phyloP scores from a whole-genome alignment of 2,329 filamentous ascomycete genomes.

The Botrytis aclada region DNA sequence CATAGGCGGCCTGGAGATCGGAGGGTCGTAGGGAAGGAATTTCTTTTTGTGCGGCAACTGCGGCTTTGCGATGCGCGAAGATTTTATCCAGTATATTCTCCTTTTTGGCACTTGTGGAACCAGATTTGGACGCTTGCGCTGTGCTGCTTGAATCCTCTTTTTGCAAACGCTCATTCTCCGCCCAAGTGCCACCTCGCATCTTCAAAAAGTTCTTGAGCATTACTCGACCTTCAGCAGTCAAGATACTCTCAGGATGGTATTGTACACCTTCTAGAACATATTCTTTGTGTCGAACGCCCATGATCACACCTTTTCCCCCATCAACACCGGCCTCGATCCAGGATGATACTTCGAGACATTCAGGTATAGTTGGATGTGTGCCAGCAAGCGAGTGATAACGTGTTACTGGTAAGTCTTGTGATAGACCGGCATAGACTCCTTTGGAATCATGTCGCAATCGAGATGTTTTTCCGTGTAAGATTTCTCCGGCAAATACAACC shows the following conservation, averaged over 20 bases:
- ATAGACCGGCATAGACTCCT: conserved; percentile 83
- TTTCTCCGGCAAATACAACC: conserved; percentile 91
- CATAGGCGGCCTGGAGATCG: conserved; percentile 83
- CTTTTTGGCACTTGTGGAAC: conserved; percentile 52
- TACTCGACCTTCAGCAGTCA: conserved; percentile 80
- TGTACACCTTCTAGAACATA: conserved; percentile 93
- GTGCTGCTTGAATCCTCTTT: conserved; percentile 40
- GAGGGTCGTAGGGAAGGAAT: conserved; percentile 79
- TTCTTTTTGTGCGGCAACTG: conserved; percentile 76
- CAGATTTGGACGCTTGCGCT: conserved; percentile 27
- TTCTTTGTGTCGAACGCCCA: conserved; percentile 93
- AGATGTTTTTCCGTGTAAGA: conserved; percentile 95
- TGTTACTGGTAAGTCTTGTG: conserved; percentile 81
- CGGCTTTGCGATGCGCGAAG: conserved; percentile 73
- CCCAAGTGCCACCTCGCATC: conserved; percentile 89
- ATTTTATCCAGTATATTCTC: conserved; percentile 88
- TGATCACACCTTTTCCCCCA: conserved; percentile 81
- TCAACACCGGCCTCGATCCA: conserved; percentile 77
- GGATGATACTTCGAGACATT: conserved; percentile 83
- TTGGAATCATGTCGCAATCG: conserved; percentile 83
- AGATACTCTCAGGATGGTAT: conserved; percentile 95
- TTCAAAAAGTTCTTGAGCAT: conserved; percentile 93
- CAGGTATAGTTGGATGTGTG: conserved; percentile 80
- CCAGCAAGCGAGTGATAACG: conserved; percentile 95
- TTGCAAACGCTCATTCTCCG: conserved; percentile 64